These are phyloP conservation scores for Ramalina intermedia DNA, from an alignment of 495 filamentous ascomycete species.

Conservation along the genomic window DNA sequence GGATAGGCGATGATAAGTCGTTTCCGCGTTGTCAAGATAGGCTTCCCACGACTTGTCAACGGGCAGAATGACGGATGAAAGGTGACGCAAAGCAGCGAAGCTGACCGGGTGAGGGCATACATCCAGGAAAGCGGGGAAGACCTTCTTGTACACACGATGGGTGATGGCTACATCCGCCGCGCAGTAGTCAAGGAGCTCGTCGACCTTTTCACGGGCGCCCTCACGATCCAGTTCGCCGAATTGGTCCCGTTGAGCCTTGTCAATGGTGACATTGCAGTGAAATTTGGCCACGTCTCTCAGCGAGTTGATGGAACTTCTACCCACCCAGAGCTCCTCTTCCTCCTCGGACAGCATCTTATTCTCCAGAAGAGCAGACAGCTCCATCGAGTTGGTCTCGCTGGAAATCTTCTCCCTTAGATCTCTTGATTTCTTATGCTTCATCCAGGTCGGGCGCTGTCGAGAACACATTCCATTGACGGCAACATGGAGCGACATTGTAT, in stretches of 20 bases:
- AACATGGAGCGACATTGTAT: slow-evolving; percentile 97
- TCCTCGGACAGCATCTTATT: slow-evolving; percentile 55
- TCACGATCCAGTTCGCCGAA: slow-evolving; percentile 71
- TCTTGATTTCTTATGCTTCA: slow-evolving; percentile 81
- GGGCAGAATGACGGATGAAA: slow-evolving; percentile 83
- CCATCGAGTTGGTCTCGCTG: slow-evolving; percentile 50
- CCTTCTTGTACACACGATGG: slow-evolving; percentile 79
- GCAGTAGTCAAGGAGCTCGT: slow-evolving; percentile 85
- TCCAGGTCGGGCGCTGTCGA: slow-evolving; percentile 87
- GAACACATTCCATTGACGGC: slow-evolving; percentile 99
- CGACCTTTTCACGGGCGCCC: slow-evolving; percentile 51
- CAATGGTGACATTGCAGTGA: slow-evolving; percentile 80
- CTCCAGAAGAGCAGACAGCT: slow-evolving; percentile 57
- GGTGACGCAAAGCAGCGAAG: slow-evolving; percentile 82
- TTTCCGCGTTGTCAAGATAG: slow-evolving; percentile 70
- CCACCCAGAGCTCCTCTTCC: slow-evolving; percentile 90
- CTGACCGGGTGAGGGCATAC: slow-evolving; percentile 94
- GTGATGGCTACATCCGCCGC: slow-evolving; percentile 89
- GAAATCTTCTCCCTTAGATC: slow-evolving; percentile 73
- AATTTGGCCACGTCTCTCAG: slow-evolving; percentile 93
- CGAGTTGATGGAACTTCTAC: slow-evolving; percentile 86
- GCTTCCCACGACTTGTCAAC: slow-evolving; percentile 75
- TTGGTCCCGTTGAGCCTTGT: slow-evolving; percentile 74
- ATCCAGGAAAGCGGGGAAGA: slow-evolving; percentile 76
- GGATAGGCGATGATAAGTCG: slow-evolving; percentile 64